Evolutionary conservation across 257 asterid species (phyloP).

Genomic region (Lycium barbarum): DNA sequence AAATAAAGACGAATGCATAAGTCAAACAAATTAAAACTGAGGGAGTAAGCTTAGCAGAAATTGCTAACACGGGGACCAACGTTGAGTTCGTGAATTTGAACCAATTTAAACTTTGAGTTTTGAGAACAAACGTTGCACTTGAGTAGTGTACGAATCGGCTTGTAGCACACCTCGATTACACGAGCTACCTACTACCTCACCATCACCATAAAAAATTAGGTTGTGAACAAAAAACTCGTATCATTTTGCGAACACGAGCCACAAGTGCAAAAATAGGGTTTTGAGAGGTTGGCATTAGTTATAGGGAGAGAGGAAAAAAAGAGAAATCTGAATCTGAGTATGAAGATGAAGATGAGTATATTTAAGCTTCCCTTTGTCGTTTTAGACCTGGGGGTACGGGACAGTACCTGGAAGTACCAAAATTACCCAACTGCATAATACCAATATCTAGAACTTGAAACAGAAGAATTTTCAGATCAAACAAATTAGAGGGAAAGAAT

Average conservation of each 20-base stretch:
- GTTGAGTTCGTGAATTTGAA: neutral
- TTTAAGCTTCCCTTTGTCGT: too few relatives aligned
- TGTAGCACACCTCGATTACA: neutral
- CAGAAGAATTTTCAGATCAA: neutral
- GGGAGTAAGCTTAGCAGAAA: neutral
- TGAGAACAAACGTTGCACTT: neutral
- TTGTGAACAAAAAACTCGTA: too few relatives aligned
- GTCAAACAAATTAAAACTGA: too few relatives aligned
- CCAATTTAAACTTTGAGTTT: neutral
- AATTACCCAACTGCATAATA: neutral
- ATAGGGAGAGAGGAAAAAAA: too few relatives aligned
- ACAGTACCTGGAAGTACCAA: neutral
- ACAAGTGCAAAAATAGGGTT: too few relatives aligned
- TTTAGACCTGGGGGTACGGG: too few relatives aligned
- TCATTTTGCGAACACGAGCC: too few relatives aligned
- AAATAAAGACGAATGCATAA: too few relatives aligned
- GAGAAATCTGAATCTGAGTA: too few relatives aligned
- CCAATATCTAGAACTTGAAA: neutral
- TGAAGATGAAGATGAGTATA: too few relatives aligned
- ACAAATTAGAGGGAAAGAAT: neutral
- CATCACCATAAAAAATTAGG: neutral
- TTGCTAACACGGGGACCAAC: neutral
- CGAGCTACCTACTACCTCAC: constrained; percentile 17
- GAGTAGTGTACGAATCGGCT: neutral
- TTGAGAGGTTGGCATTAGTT: too few relatives aligned